Conservation (phyloP, 2,329 filamentous ascomycete genomes). For the Fusarium mangiferae region DNA sequence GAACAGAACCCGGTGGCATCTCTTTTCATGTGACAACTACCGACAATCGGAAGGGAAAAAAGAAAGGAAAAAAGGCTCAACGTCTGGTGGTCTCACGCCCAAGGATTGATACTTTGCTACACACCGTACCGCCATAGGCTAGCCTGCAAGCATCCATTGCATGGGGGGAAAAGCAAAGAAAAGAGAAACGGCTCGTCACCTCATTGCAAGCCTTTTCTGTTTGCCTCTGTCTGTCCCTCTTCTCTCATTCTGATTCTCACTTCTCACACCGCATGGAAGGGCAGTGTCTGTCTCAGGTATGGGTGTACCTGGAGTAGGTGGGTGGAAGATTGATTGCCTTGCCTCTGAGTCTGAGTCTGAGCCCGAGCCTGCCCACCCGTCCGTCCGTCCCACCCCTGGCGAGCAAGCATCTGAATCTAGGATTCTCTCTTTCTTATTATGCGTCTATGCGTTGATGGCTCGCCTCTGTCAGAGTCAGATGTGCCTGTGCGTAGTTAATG, state of each 20-base stretch:
- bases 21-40: conserved; percentile 36
- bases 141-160: conserved; percentile 13
- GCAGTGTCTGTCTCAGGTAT: conserved; percentile 28
- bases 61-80: conserved; percentile 34
- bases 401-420: conserved; percentile 21
- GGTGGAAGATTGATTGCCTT: conserved; percentile 19
- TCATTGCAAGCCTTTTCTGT: conserved; percentile 8
- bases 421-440: conserved; percentile 24
- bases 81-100: conserved; percentile 32
- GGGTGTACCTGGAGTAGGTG: conserved; percentile 25
- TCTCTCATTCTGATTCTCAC: background rate
- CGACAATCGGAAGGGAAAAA: conserved; percentile 31
- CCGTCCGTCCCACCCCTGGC: conserved; percentile 15
- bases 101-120: conserved; percentile 26
- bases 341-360: background rate
- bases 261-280: conserved; percentile 28
- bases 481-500: conserved; percentile 3
- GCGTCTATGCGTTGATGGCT: conserved; percentile 23
- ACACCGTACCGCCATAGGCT: conserved; percentile 19
- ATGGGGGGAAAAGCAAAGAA: conserved; percentile 23
- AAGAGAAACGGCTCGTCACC: conserved; percentile 29
- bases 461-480: conserved; percentile 10
- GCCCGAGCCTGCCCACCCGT: background rate
- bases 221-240: background rate
- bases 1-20: conserved; percentile 9